These are phyloP conservation scores for Omphalotus guepiniiformis DNA, from an alignment of 768 basidiomycete genomes.

Conservation along the genomic window DNA sequence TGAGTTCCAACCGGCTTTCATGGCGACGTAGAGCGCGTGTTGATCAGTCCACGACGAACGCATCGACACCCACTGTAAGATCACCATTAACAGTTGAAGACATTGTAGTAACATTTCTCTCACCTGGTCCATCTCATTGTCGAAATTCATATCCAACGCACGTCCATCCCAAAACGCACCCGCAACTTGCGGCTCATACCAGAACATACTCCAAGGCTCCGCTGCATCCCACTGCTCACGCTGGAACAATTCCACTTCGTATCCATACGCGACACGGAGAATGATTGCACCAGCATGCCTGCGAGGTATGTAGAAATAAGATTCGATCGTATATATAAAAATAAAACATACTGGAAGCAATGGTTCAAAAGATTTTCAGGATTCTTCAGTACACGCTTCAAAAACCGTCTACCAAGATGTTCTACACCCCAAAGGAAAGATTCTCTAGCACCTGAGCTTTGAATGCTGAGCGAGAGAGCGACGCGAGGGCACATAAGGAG, in stretches of 20 bases:
- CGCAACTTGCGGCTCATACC: conserved; percentile 80
- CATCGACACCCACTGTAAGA: conserved; percentile 89
- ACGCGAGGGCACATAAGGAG: conserved; percentile 79
- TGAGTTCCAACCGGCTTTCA: conserved; percentile 79
- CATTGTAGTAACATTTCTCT: too few species aligned
- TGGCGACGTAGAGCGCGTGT: conserved; percentile 77
- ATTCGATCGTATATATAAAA: background rate
- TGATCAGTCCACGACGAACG: conserved; percentile 89
- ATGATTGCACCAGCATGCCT: conserved; percentile 14
- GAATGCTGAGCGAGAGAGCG: conserved; percentile 64
- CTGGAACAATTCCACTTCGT: conserved; percentile 62
- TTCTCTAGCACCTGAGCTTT: conserved; percentile 66
- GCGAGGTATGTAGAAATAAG: background rate
- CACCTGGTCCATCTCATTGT: conserved; percentile 55
- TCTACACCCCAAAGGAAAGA: conserved; percentile 67
- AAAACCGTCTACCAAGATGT: conserved; percentile 79
- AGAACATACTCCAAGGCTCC: conserved; percentile 85
- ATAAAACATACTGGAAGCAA: conserved; percentile 26
- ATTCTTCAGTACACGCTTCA: conserved; percentile 59
- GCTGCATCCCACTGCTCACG: conserved; percentile 81
- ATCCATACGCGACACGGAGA: conserved; percentile 11
- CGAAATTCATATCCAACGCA: conserved; percentile 80
- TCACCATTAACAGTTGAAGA: too few species aligned
- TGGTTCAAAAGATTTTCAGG: conserved; percentile 28
- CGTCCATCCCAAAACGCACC: conserved; percentile 93